Percentiles rank a stretch among this genome's conserved stretches.
Conservation (phyloP, 2,329 filamentous ascomycete genomes). For the Teratosphaeria zuluensis region DNA sequence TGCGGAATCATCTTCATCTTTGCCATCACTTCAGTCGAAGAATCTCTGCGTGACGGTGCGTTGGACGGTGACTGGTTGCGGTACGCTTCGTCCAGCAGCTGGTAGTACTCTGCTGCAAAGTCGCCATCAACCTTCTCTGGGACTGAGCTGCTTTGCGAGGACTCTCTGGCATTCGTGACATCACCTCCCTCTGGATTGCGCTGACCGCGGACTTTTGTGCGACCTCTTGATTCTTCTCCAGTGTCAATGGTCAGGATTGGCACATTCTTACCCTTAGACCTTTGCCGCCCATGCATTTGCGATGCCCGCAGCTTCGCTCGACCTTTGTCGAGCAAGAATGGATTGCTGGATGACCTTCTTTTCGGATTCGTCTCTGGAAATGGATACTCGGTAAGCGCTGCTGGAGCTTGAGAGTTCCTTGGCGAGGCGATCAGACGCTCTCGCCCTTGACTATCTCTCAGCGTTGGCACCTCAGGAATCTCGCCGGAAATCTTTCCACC, state of each 20-base stretch:
- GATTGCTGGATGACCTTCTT: neutral
- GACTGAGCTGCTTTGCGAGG: neutral
- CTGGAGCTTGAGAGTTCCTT: neutral
- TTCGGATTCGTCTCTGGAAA: neutral
- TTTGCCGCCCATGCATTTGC: neutral
- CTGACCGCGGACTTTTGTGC: slow-evolving; percentile 1
- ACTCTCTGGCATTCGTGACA: neutral
- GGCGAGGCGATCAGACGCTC: slow-evolving; percentile 5
- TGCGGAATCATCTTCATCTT: slow-evolving; percentile 26
- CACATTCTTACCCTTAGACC: neutral
- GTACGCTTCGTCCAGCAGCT: slow-evolving; percentile 11
- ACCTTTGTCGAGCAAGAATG: neutral
- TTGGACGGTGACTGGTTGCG: neutral
- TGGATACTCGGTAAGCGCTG: neutral
- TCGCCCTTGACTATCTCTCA: slow-evolving; percentile 13
- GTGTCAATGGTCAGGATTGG: neutral
- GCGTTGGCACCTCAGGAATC: slow-evolving; percentile 1
- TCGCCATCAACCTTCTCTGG: neutral
- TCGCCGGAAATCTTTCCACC: neutral
- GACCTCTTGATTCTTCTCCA: neutral
- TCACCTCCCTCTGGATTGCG: slow-evolving; percentile 5
- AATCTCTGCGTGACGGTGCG: slow-evolving; percentile 1
- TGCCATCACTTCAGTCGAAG: slow-evolving; percentile 13
- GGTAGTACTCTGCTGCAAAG: slow-evolving; percentile 18
- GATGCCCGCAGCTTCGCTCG: neutral